A percentile compares a stretch with the other conserved stretches of the same genome.
Conservation (phyloP, 441 rosid genomes). For the Capsella rubella region DNA sequence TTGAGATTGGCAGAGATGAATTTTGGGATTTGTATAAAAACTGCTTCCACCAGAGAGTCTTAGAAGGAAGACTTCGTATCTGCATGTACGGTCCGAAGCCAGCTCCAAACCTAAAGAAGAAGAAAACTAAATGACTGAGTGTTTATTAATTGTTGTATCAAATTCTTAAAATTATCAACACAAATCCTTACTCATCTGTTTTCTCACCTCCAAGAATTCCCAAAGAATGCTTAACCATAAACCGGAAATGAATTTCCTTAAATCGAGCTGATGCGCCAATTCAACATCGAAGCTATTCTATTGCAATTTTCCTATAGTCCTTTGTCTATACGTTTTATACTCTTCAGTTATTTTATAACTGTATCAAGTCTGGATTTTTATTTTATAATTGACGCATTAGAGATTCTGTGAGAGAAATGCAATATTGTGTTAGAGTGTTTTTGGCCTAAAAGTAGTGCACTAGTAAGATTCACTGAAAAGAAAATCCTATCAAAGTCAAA, state of each 20-base stretch:
- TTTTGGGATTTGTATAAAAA: slow-evolving; percentile 86
- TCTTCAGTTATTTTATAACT: too few relatives aligned
- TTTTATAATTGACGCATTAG: too few relatives aligned
- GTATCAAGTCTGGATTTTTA: too few relatives aligned
- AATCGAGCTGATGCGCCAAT: not conserved
- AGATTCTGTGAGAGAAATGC: not conserved
- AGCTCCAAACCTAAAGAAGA: slow-evolving; percentile 48
- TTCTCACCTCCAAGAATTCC: not conserved
- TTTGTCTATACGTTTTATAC: too few relatives aligned
- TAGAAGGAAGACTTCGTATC: slow-evolving; percentile 62
- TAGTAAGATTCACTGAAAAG: not conserved
- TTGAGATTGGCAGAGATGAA: slow-evolving; percentile 64
- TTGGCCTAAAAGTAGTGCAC: slow-evolving; percentile 25
- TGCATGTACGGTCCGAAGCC: slow-evolving; percentile 72
- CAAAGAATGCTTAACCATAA: not conserved
- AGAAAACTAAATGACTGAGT: slow-evolving; percentile 29
- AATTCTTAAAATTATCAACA: not conserved
- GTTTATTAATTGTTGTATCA: not conserved
- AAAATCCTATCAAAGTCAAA: slow-evolving; percentile 12
- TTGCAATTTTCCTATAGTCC: too few relatives aligned
- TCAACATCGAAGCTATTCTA: not conserved
- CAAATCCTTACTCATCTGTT: not conserved
- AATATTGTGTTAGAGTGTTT: slow-evolving; percentile 13
- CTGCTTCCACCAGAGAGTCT: slow-evolving; percentile 64
- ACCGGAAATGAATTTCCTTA: not conserved